Evolutionary conservation across 169 alveolate genomes (phyloP), one percentile per base, ranked within the genome.

Genomic region (Eimeria sp.): DNA sequence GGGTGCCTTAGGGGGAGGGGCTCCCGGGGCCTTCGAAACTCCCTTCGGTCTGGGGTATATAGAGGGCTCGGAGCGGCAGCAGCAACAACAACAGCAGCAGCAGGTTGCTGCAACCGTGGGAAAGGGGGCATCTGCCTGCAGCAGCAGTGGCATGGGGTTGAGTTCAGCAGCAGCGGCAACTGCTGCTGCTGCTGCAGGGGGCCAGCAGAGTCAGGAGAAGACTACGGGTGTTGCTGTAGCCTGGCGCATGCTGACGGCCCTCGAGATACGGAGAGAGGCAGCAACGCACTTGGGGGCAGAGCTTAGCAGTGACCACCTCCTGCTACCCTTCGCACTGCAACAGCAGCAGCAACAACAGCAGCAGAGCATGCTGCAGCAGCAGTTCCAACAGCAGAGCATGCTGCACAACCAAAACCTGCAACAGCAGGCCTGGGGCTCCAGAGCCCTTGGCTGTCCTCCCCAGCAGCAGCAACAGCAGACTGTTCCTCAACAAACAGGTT

Each of bases 331-430:
- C 49, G 51, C 25, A 75, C 5, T 25, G 91, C 75, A 83, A 25
- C 75, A 83, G 67, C 67, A 49, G 67, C 67, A 49, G 91, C 91
- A 83, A 51, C 47, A 47, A 40, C 47, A 34, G 72, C 51, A 34
- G 75, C 91, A 57, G 91, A 49, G 34, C 16, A 20, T 16, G 91
- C 18, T 25, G 91, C 91, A 83, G 51, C 91, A 51, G 72, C 91
- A 43, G 89, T 54, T 27, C 25, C 84, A 47, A 9, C 84, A 75
- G 84, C 84, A 30, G 25, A 25, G 57, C 34, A 67, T n/a, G 47
- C 78, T 16, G 78, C 78, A 67, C 13, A 14, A 67, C 13, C 47
- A 67, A 18, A 11, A 40, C 7, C n/a, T 72, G 27, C 45, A 20
- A 72, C 83, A 40, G 9, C 16, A 72, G 16, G 78, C 22, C 45